phyloP scores from a whole-genome alignment of 768 basidiomycete species.

The Kwoniella dejecticola region DNA sequence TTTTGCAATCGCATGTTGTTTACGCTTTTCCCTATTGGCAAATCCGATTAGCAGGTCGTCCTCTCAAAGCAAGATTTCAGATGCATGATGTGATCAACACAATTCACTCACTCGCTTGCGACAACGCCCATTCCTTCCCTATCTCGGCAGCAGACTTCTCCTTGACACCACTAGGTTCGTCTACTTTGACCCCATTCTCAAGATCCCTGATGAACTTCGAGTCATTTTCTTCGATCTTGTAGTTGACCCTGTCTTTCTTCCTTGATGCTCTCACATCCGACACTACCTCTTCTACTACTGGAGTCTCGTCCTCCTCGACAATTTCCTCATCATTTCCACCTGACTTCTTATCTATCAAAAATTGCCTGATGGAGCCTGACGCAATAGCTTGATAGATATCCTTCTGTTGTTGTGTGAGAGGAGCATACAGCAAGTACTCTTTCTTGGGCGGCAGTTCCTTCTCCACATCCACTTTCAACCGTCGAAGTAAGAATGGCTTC shows the following conservation, averaged over 20 bases:
- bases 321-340: slow-evolving; percentile 39
- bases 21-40: slow-evolving; percentile 68
- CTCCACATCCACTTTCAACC: slow-evolving; percentile 92
- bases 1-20: slow-evolving; percentile 95
- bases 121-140: slow-evolving; percentile 64
- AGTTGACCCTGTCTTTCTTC: slow-evolving; percentile 46
- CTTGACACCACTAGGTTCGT: slow-evolving; percentile 49
- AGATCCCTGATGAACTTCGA: slow-evolving; percentile 52
- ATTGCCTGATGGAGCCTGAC: slow-evolving; percentile 66
- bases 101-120: slow-evolving; percentile 65
- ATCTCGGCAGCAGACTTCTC: slow-evolving; percentile 62
- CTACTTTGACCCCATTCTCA: slow-evolving; percentile 43
- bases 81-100: neutral
- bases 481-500: slow-evolving; percentile 89
- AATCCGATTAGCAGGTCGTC: neutral
- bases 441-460: slow-evolving; percentile 76
- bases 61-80: neutral
- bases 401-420: slow-evolving; percentile 78
- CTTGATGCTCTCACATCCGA: slow-evolving; percentile 18
- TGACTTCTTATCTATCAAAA: slow-evolving; percentile 60
- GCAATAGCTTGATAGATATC: slow-evolving; percentile 80
- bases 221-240: slow-evolving; percentile 53
- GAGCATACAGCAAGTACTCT: slow-evolving; percentile 91
- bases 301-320: slow-evolving; percentile 27
- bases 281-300: slow-evolving; percentile 40